Conservation (phyloP, 2,329 filamentous ascomycete genomes). For the Emydomyces testavorans region DNA sequence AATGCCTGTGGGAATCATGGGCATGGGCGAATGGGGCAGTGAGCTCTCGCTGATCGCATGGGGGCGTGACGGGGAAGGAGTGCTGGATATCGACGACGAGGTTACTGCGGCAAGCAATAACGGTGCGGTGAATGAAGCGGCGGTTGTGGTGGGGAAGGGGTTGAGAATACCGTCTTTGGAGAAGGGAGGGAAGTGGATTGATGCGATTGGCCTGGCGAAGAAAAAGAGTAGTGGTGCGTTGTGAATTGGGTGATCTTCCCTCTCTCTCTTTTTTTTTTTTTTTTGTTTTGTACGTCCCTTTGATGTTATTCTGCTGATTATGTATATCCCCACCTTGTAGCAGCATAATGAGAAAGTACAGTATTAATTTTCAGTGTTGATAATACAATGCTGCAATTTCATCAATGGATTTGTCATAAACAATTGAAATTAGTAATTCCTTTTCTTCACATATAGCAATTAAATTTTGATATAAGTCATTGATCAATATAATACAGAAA, state of each 20-base stretch:
- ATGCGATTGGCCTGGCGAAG: slow-evolving; percentile 25
- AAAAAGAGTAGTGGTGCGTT: background rate
- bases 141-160: slow-evolving; percentile 17
- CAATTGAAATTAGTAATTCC: too few relatives aligned
- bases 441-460: too few relatives aligned
- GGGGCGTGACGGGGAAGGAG: slow-evolving; percentile 42
- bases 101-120: slow-evolving; percentile 4
- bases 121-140: slow-evolving; percentile 1
- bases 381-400: too few relatives aligned
- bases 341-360: too few relatives aligned
- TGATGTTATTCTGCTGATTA: background rate
- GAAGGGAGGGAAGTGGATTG: slow-evolving; percentile 27
- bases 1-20: slow-evolving; percentile 44
- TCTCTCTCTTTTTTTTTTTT: background rate
- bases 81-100: slow-evolving; percentile 28
- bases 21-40: slow-evolving; percentile 45
- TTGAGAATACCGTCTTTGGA: slow-evolving; percentile 23
- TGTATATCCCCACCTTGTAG: too few relatives aligned
- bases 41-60: slow-evolving; percentile 44
- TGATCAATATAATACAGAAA: too few relatives aligned
- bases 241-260: background rate
- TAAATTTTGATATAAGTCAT: too few relatives aligned
- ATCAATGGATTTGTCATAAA: too few relatives aligned
- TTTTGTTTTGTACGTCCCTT: background rate
- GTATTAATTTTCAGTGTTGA: too few relatives aligned